Evolutionary conservation across 192 early-diverging fungal genomes (phyloP).

Genomic region (Coemansia sp.): DNA sequence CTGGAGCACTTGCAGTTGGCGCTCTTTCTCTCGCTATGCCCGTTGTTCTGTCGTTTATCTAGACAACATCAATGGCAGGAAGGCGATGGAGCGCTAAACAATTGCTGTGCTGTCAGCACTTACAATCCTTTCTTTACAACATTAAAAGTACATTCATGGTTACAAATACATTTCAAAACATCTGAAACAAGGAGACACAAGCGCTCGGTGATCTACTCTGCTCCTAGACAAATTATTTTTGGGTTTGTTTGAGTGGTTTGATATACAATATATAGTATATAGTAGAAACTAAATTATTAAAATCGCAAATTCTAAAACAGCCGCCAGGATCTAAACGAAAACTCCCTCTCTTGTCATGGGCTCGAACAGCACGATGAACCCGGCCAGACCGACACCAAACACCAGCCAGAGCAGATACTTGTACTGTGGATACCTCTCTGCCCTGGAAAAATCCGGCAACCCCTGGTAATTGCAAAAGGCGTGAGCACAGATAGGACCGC

Average conservation of each 20-base stretch:
- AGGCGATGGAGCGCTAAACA: neutral
- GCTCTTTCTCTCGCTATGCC: neutral
- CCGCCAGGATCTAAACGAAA: slow-evolving; percentile 13
- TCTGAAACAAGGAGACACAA: no score
- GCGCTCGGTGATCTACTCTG: no score
- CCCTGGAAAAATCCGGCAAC: slow-evolving; percentile 16
- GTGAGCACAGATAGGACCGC: slow-evolving; percentile 29
- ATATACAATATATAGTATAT: no score
- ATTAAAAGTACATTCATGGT: no score
- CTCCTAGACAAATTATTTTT: no score
- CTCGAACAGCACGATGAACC: slow-evolving; percentile 34
- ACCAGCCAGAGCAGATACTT: slow-evolving; percentile 26
- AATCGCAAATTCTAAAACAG: slow-evolving; percentile 5
- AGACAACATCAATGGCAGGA: neutral
- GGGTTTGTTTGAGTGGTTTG: no score
- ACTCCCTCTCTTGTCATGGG: slow-evolving; percentile 41
- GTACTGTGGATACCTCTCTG: neutral
- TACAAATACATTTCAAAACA: no score
- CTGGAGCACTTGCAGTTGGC: neutral
- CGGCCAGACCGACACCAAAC: slow-evolving; percentile 25
- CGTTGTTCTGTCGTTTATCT: neutral
- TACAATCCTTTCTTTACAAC: no score
- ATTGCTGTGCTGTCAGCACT: no score
- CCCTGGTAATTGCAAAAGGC: slow-evolving; percentile 41
- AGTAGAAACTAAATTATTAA: no score